Conservation (phyloP, 257 asterid genomes). For the Solanum rostratum region DNA sequence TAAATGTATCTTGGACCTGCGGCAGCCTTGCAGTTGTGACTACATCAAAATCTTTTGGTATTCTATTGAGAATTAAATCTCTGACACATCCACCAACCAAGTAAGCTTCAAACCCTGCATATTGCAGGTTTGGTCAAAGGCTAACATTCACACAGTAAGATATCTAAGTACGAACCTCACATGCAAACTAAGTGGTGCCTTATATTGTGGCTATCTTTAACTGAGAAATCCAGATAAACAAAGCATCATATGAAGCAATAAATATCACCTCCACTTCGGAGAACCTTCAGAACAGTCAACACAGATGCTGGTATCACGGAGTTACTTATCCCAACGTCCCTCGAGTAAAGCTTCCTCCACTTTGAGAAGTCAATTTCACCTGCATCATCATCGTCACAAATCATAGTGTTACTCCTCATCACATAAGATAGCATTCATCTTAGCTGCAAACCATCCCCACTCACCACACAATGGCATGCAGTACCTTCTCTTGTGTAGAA, state of each 20-base stretch:
- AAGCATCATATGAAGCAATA: not conserved
- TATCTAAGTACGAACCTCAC: not conserved
- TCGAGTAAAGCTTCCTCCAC: conserved; percentile 63
- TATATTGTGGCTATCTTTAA: not conserved
- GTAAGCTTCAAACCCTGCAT: conserved; percentile 73
- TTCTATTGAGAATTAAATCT: conserved; percentile 69
- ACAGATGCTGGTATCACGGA: conserved; percentile 47
- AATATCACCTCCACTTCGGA: conserved; percentile 46
- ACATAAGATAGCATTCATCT: not conserved
- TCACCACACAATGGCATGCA: not conserved
- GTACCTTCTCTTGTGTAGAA: not conserved
- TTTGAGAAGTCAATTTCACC: conserved; percentile 36
- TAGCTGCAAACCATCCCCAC: not conserved
- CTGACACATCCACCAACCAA: conserved; percentile 98
- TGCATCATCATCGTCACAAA: conserved; percentile 9
- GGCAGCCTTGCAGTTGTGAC: conserved; percentile 69
- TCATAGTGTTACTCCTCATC: conserved; percentile 5
- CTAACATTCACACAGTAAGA: not conserved
- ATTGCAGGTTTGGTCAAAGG: not conserved
- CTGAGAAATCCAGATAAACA: not conserved
- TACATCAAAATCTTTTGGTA: conserved; percentile 89
- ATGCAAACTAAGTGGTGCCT: not conserved
- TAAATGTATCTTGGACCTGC: conserved; percentile 26
- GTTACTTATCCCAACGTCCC: conserved; percentile 40
- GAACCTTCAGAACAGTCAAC: conserved; percentile 38